Percentiles rank a stretch among this genome's conserved stretches.
Conservation (phyloP, 2,329 filamentous ascomycete genomes). For the Fusarium incarnatum region DNA sequence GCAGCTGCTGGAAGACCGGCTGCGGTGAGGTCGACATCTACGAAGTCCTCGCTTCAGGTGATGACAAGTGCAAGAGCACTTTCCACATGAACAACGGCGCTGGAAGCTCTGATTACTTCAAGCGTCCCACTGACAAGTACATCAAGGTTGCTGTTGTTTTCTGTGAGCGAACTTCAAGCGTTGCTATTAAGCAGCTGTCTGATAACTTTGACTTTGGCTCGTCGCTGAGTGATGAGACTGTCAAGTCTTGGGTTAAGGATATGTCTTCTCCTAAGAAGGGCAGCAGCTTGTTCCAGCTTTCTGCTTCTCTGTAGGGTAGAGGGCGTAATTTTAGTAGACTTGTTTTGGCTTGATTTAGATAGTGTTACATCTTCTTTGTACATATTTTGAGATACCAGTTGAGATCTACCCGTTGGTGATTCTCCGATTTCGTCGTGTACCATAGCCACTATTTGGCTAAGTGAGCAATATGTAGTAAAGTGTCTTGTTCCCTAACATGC, state of each 20-base stretch:
- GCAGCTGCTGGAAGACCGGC: constrained; percentile 76
- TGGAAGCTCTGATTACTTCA: constrained; percentile 78
- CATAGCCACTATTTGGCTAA: background rate
- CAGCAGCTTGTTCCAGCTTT: constrained; percentile 43
- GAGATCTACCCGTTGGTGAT: background rate
- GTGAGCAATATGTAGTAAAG: background rate
- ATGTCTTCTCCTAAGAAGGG: constrained; percentile 22
- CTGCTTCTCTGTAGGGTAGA: constrained; percentile 19
- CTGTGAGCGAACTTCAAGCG: constrained; percentile 60
- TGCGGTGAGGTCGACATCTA: constrained; percentile 83
- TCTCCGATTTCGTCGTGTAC: background rate
- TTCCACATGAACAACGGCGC: constrained; percentile 73
- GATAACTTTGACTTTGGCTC: constrained; percentile 55
- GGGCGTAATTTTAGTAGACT: background rate
- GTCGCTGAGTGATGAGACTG: constrained; percentile 54
- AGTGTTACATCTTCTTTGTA: constrained; percentile 26
- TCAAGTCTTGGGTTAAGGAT: constrained; percentile 51
- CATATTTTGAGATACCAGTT: constrained; percentile 24
- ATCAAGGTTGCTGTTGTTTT: constrained; percentile 76
- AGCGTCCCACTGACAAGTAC: constrained; percentile 67
- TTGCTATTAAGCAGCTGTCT: constrained; percentile 67
- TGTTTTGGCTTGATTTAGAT: background rate
- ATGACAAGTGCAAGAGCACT: constrained; percentile 75
- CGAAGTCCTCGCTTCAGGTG: constrained; percentile 75
- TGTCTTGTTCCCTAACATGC: constrained; percentile 20